Evolutionary conservation across 179 eudicot species (phyloP), one percentile per base, ranked within the genome.

Genomic region (Silene coronaria): DNA sequence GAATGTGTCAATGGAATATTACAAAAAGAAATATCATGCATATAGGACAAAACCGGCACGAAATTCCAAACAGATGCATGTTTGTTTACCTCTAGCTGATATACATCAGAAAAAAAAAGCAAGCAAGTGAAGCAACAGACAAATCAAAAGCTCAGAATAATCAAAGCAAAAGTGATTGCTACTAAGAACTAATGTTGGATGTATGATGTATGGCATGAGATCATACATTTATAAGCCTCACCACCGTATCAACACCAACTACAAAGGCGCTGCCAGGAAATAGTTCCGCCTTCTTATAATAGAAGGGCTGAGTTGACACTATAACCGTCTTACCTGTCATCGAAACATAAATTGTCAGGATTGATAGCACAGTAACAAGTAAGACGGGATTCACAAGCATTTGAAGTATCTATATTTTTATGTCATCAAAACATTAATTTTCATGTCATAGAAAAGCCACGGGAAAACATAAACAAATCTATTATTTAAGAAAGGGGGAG

Each of bases 241-340:
- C 90, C 38, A 87, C 97, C 28, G 97, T 95, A 77, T 91, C 97
- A 21, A 86, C 96, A 60, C 99, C 99, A 71, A 95, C 86, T 13
- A 95, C 99, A 74, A 92, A 95, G 73, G 96, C 95, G 78, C 97
- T 95, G 67, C 97, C 99, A 26, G 97, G 99, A 67, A 95, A 89
- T 79, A 89, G 90, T 68, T 91, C 96, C 27, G 99, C 97, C 88
- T 95, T 95, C 88, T 88, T 95, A 80, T 95, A 91, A 58, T 92
- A 95, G 81, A 84, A 91, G 69, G 99, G 97, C 85, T 95, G 96
- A 81, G 85, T 95, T 27, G 99, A 95, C 68, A 95, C 78, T 73
- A 95, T 92, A 75, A 92, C 87, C 6, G 90, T 84, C 82, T 91
- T 91, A 74, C 95, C 99, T 92, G 91, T 86, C 78, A 78, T 75